phyloP scores from a whole-genome alignment of 768 basidiomycete species.

The Rhizopogon vinicolor region DNA sequence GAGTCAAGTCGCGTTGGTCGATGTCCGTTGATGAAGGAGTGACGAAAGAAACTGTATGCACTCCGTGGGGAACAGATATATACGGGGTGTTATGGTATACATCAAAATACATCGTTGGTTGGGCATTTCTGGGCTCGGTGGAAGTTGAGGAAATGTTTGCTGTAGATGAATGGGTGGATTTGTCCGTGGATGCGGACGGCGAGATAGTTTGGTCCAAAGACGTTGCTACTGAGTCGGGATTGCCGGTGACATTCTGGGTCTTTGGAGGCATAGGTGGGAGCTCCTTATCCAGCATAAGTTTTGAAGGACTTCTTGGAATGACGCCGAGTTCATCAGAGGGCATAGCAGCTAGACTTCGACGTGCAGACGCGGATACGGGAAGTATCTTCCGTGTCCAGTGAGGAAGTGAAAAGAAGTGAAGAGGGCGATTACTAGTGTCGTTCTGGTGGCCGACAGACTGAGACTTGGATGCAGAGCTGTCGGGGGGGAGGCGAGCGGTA shows the following conservation, averaged over 20 bases:
- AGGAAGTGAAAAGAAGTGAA: slow-evolving; percentile 62
- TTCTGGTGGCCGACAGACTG: slow-evolving; percentile 40
- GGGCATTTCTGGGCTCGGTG: slow-evolving; percentile 34
- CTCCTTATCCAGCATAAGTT: slow-evolving; percentile 35
- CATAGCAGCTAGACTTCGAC: slow-evolving; percentile 21
- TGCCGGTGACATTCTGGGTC: slow-evolving; percentile 12
- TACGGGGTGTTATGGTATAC: slow-evolving; percentile 49
- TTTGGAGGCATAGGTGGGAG: slow-evolving; percentile 44
- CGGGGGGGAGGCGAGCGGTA: slow-evolving; percentile 33
- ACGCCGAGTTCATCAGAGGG: slow-evolving; percentile 20
- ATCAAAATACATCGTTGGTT: slow-evolving; percentile 55
- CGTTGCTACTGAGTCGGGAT: not conserved
- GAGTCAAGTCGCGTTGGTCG: slow-evolving; percentile 8
- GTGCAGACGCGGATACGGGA: slow-evolving; percentile 25
- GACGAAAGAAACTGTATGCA: slow-evolving; percentile 45
- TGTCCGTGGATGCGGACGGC: not conserved
- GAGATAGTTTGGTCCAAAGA: not conserved
- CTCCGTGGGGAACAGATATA: slow-evolving; percentile 37
- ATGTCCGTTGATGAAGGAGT: slow-evolving; percentile 18
- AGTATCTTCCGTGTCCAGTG: slow-evolving; percentile 55
- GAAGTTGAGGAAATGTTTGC: slow-evolving; percentile 7
- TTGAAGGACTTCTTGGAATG: slow-evolving; percentile 13
- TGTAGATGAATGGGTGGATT: not conserved
- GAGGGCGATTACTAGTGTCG: slow-evolving; percentile 28
- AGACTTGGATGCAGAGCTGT: slow-evolving; percentile 41